Percentiles rank a stretch among this genome's conserved stretches.
Evolutionary conservation across 2,329 filamentous ascomycete species (phyloP).

Genomic region (Chlorencoelia australis): DNA sequence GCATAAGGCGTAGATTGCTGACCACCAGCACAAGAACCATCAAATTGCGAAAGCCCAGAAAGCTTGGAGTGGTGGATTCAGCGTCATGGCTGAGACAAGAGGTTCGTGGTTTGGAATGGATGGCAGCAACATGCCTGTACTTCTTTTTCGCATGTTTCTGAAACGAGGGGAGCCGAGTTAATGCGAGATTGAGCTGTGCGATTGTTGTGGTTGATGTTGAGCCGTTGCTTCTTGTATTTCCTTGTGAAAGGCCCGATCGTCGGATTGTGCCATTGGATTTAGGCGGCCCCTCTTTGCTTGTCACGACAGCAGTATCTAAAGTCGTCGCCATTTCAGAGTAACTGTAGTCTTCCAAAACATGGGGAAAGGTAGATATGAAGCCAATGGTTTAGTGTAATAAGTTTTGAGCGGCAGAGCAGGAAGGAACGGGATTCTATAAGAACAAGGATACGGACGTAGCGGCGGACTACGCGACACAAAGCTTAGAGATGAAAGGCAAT

Average conservation of each 20-base stretch:
- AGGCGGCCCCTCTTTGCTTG: slow-evolving; percentile 11
- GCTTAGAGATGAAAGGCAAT: background rate
- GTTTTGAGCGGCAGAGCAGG: too few relatives aligned
- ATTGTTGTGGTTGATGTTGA: background rate
- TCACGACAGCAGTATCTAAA: slow-evolving; percentile 18
- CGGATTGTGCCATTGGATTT: slow-evolving; percentile 11
- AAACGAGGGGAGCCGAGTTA: slow-evolving; percentile 14
- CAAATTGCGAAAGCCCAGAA: slow-evolving; percentile 87
- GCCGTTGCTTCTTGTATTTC: slow-evolving; percentile 4
- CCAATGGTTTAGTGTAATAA: background rate
- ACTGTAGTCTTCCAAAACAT: too few relatives aligned
- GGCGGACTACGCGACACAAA: background rate
- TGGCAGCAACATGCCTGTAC: slow-evolving; percentile 85
- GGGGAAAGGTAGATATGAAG: too few relatives aligned
- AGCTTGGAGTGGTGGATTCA: slow-evolving; percentile 57
- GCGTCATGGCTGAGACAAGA: slow-evolving; percentile 85
- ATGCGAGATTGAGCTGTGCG: slow-evolving; percentile 17
- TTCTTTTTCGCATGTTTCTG: slow-evolving; percentile 40
- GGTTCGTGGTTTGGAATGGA: slow-evolving; percentile 61
- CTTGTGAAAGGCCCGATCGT: slow-evolving; percentile 21
- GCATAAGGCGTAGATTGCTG: slow-evolving; percentile 85
- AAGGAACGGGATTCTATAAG: too few relatives aligned
- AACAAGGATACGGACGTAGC: background rate
- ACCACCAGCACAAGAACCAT: slow-evolving; percentile 91
- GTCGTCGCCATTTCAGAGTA: slow-evolving; percentile 13